These are phyloP conservation scores for Lipomyces mesembrius DNA, from an alignment of 805 yeast genomes.

Conservation along the genomic window DNA sequence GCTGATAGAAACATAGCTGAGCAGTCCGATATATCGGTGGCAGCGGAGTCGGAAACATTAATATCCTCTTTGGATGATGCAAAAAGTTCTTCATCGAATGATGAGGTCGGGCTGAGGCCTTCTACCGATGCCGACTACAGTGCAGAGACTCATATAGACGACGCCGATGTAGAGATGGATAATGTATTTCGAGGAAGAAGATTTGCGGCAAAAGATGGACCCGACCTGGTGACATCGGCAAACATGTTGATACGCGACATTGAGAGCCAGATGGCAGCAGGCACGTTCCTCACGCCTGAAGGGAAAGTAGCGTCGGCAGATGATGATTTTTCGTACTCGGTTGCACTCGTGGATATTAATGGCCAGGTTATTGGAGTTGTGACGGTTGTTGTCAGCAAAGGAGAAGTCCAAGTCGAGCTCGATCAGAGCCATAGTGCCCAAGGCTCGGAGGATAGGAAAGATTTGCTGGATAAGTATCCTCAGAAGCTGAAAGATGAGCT, in stretches of 20 bases:
- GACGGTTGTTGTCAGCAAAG: conserved; percentile 21
- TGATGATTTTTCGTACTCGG: conserved; percentile 28
- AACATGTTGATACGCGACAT: conserved; percentile 28
- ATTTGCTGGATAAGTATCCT: conserved; percentile 17
- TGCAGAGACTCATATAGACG: neutral
- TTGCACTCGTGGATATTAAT: conserved; percentile 27
- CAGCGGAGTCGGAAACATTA: neutral
- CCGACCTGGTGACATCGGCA: conserved; percentile 29
- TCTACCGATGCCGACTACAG: neutral
- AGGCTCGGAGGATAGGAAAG: conserved; percentile 7
- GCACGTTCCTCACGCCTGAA: conserved; percentile 31
- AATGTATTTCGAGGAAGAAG: neutral
- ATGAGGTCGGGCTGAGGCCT: neutral
- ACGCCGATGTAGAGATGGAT: conserved; percentile 1
- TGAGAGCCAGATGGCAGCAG: conserved; percentile 27
- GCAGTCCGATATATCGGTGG: neutral
- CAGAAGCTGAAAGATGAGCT: conserved; percentile 25
- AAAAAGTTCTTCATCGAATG: neutral
- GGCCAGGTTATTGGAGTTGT: conserved; percentile 32
- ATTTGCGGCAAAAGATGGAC: conserved; percentile 3
- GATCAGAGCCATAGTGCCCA: conserved; percentile 14
- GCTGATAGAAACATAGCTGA: neutral
- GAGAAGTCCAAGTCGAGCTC: conserved; percentile 24
- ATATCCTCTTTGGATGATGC: neutral
- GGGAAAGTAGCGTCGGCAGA: conserved; percentile 28